Conservation (phyloP, 2,329 filamentous ascomycete genomes). For the Neurospora sp. region DNA sequence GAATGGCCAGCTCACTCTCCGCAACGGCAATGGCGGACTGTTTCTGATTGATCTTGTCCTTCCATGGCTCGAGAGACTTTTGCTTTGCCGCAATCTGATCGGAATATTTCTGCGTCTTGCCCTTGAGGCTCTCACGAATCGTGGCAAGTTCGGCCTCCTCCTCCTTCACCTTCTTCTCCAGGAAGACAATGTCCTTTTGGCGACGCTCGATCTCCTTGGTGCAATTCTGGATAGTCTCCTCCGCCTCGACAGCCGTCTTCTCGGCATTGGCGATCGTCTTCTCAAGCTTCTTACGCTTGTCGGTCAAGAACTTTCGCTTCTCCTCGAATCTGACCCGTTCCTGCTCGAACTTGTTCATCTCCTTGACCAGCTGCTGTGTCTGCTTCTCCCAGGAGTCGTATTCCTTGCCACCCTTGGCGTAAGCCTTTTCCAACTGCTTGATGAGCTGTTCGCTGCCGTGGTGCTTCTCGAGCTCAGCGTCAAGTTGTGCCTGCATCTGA, state of each 20-base stretch:
- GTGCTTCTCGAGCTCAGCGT: constrained; percentile 84
- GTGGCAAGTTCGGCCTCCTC: constrained; percentile 74
- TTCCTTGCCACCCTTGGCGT: constrained; percentile 72
- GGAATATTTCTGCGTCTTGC: constrained; percentile 90
- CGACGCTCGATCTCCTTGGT: constrained; percentile 68
- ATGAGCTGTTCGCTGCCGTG: constrained; percentile 83
- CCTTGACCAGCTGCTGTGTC: constrained; percentile 68
- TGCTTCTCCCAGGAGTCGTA: constrained; percentile 76
- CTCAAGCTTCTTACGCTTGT: constrained; percentile 91
- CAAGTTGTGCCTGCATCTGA: constrained; percentile 81
- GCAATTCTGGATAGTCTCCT: constrained; percentile 69
- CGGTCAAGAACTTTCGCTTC: constrained; percentile 85
- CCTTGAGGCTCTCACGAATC: constrained; percentile 83
- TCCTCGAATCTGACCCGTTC: constrained; percentile 96
- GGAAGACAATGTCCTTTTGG: constrained; percentile 58
- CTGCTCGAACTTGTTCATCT: constrained; percentile 88
- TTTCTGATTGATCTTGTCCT: constrained; percentile 92
- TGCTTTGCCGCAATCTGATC: constrained; percentile 89
- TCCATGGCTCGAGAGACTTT: constrained; percentile 92
- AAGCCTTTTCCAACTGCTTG: constrained; percentile 77
- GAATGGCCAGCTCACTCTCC: constrained; percentile 85
- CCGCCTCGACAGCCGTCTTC: constrained; percentile 62
- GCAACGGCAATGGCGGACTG: constrained; percentile 89
- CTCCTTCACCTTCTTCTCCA: constrained; percentile 65
- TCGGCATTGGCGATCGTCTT: constrained; percentile 74